These are phyloP conservation scores for Isatis tinctoria DNA, from an alignment of 345 rosid genomes.

Conservation along the genomic window DNA sequence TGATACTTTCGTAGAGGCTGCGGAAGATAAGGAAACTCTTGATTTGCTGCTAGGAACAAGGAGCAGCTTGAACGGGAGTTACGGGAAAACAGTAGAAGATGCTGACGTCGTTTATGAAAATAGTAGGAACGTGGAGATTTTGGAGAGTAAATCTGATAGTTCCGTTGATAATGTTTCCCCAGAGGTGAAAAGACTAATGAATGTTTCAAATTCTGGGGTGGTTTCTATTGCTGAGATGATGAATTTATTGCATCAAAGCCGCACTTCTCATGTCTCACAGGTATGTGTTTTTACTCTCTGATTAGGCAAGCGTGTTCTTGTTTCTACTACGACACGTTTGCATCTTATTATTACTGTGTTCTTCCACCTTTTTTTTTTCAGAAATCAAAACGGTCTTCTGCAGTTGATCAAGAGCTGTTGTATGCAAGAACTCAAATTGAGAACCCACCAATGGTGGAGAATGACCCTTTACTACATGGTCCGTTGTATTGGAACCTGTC, in stretches of 20 bases:
- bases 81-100: constrained; percentile 24
- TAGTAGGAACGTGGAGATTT: constrained; percentile 30
- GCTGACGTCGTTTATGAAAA: constrained; percentile 5
- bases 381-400: constrained; percentile 59
- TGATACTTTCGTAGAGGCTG: constrained; percentile 18
- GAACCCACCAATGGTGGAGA: constrained; percentile 49
- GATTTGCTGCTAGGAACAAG: constrained; percentile 4
- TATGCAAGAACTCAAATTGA: constrained; percentile 61
- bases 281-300: constrained; percentile 35
- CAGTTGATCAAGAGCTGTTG: constrained; percentile 53
- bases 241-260: constrained; percentile 52
- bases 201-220: constrained; percentile 37
- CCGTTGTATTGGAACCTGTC: constrained; percentile 74
- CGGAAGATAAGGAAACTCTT: constrained; percentile 21
- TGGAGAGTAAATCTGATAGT: constrained; percentile 23
- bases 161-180: constrained; percentile 26
- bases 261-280: constrained; percentile 39
- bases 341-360: constrained; percentile 2
- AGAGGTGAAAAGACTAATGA: constrained; percentile 34
- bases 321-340: neutral
- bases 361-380: constrained; percentile 27
- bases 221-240: constrained; percentile 70
- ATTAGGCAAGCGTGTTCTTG: neutral
- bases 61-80: constrained; percentile 16
- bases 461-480: constrained; percentile 50